These are phyloP conservation scores for Plenodomus lindquistii DNA, from an alignment of 2,329 filamentous ascomycete species.

Conservation along the genomic window DNA sequence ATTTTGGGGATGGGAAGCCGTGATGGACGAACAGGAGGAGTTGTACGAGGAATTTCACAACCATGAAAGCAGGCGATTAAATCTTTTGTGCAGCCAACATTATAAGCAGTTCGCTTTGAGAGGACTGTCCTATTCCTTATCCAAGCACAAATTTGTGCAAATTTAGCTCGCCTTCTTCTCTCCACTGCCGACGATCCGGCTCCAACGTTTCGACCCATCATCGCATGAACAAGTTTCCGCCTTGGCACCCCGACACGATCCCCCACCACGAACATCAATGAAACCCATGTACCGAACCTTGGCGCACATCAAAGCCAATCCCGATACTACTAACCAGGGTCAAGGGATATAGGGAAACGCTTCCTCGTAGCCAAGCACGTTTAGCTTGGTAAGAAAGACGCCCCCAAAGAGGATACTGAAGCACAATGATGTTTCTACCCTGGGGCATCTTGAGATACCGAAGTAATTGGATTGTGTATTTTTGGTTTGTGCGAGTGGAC, in stretches of 20 bases:
- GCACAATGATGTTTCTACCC: slow-evolving; percentile 14
- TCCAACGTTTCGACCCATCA: slow-evolving; percentile 14
- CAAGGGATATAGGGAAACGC: slow-evolving; percentile 24
- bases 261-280: slow-evolving; percentile 14
- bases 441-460: slow-evolving; percentile 8
- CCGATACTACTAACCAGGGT: slow-evolving; percentile 8
- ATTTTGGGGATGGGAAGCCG: slow-evolving; percentile 1
- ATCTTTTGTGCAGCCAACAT: too few relatives aligned
- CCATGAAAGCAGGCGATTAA: too few relatives aligned
- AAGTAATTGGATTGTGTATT: background rate
- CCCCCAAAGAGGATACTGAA: slow-evolving; percentile 15
- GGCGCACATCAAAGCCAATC: slow-evolving; percentile 13
- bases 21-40: background rate
- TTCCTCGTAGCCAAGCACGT: slow-evolving; percentile 27
- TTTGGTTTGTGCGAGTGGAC: background rate
- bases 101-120: too few relatives aligned
- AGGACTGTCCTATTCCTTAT: background rate
- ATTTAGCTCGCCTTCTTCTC: background rate
- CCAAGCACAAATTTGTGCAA: background rate
- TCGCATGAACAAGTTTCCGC: slow-evolving; percentile 17
- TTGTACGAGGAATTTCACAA: too few relatives aligned
- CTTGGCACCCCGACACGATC: slow-evolving; percentile 21
- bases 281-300: slow-evolving; percentile 18
- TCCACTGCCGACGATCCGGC: background rate
- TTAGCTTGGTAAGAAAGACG: slow-evolving; percentile 12